Percentiles rank a stretch among this genome's conserved stretches.
Evolutionary conservation across 179 eudicot species (phyloP).

Genomic region (Beta corolliflora): DNA sequence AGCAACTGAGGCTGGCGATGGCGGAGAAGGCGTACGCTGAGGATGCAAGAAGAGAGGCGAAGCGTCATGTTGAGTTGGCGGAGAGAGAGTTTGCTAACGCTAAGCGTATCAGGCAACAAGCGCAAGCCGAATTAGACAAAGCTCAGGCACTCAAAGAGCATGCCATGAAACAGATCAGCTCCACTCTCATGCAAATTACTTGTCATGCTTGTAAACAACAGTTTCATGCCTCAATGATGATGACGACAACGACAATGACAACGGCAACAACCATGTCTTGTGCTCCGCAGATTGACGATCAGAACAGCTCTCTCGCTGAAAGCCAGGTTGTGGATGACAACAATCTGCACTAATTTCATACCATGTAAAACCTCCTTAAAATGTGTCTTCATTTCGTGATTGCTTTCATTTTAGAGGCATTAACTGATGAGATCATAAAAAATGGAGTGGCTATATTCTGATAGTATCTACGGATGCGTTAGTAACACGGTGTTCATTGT

Average conservation of each 20-base stretch:
- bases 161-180: slow-evolving; percentile 55
- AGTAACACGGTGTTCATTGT: neutral
- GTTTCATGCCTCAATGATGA: slow-evolving; percentile 29
- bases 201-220: slow-evolving; percentile 70
- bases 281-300: slow-evolving; percentile 22
- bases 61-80: slow-evolving; percentile 67
- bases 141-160: slow-evolving; percentile 62
- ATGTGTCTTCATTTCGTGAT: neutral
- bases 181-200: slow-evolving; percentile 62
- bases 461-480: neutral
- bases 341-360: slow-evolving; percentile 6
- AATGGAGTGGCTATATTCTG: neutral
- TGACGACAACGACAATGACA: neutral
- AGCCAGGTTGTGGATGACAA: slow-evolving; percentile 34
- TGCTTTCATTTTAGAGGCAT: neutral
- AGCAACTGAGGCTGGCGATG: slow-evolving; percentile 54
- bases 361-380: neutral
- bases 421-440: neutral
- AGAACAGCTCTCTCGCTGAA: slow-evolving; percentile 35
- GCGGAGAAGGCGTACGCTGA: slow-evolving; percentile 75
- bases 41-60: slow-evolving; percentile 66
- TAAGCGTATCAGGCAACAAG: slow-evolving; percentile 70
- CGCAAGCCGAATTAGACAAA: slow-evolving; percentile 67
- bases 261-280: neutral
- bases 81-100: slow-evolving; percentile 74